Evolutionary conservation across 768 basidiomycete species (phyloP).

Genomic region (Boletus pseudo-olivaceus): DNA sequence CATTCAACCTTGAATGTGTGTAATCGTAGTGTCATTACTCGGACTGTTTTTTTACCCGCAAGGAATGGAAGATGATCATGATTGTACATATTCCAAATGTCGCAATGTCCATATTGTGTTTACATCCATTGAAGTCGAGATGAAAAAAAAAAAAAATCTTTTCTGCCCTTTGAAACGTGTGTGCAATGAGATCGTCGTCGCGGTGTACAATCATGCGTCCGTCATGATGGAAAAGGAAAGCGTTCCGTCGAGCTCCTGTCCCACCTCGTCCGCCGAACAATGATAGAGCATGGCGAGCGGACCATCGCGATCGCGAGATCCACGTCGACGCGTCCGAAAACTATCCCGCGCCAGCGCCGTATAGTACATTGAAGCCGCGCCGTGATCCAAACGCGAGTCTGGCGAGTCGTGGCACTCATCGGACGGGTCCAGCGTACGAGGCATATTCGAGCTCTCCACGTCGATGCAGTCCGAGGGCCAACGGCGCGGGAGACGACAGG

Average conservation of each 20-base stretch:
- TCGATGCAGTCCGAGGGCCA: neutral
- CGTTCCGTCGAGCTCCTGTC: conserved; percentile 2
- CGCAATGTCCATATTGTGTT: conserved; percentile 4
- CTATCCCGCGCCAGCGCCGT: neutral
- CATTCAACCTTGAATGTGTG: conserved; percentile 23
- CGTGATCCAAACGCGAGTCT: neutral
- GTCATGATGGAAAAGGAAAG: conserved; percentile 3
- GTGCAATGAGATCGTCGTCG: too few relatives aligned
- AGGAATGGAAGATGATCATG: conserved; percentile 27
- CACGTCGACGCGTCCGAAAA: neutral
- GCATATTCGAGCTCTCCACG: neutral
- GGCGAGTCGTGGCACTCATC: neutral
- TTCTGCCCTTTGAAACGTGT: neutral
- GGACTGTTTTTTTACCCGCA: conserved; percentile 22
- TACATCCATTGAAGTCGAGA: neutral
- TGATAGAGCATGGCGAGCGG: conserved; percentile 3
- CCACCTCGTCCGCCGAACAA: conserved; percentile 5
- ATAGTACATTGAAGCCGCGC: neutral
- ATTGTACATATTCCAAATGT: conserved; percentile 22
- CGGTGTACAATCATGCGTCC: neutral
- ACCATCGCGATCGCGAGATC: neutral
- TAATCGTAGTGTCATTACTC: conserved; percentile 25
- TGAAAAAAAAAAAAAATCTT: neutral
- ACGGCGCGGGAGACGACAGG: neutral
- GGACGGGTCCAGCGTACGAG: neutral